Percentiles rank a stretch among this genome's conserved stretches.
phyloP scores from a whole-genome alignment of 768 basidiomycete genomes.

The Leucocoprinus sp. region DNA sequence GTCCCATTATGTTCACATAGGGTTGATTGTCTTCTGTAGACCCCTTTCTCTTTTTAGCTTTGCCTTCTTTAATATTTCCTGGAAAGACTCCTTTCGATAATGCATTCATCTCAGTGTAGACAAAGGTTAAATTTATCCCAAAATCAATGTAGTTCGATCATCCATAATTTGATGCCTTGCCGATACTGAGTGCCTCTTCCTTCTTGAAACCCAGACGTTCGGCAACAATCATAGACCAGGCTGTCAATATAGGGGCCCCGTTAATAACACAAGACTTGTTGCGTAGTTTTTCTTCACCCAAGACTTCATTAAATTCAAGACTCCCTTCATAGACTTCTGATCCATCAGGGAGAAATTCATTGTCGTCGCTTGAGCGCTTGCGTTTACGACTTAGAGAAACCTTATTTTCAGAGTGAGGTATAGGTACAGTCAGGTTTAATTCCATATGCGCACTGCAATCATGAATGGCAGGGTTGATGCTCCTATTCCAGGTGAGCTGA shows the following conservation, averaged over 20 bases:
- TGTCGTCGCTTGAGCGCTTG: constrained; percentile 39
- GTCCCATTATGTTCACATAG: constrained; percentile 80
- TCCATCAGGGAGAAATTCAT: constrained; percentile 50
- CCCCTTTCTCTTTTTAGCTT: constrained; percentile 48
- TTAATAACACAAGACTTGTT: constrained; percentile 66
- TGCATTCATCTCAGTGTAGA: constrained; percentile 91
- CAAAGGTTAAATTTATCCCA: constrained; percentile 55
- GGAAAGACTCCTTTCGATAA: constrained; percentile 77
- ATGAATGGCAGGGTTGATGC: neutral
- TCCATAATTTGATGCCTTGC: constrained; percentile 28
- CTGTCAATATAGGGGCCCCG: constrained; percentile 91
- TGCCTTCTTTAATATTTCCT: constrained; percentile 59
- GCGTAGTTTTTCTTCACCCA: constrained; percentile 58
- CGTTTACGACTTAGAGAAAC: constrained; percentile 48
- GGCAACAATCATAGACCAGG: constrained; percentile 84
- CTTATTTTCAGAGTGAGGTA: constrained; percentile 17
- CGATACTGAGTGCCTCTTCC: constrained; percentile 88
- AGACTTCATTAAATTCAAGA: constrained; percentile 64
- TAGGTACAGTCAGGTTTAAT: neutral
- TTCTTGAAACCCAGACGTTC: constrained; percentile 80
- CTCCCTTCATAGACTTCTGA: constrained; percentile 43
- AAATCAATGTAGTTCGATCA: neutral
- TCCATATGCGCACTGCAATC: neutral
- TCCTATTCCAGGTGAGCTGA: constrained; percentile 10
- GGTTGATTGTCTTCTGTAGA: constrained; percentile 58